A percentile compares a stretch with the other conserved stretches of the same genome.
phyloP scores from a whole-genome alignment of 805 yeast species.

The Kluyveromyces lactis region DNA sequence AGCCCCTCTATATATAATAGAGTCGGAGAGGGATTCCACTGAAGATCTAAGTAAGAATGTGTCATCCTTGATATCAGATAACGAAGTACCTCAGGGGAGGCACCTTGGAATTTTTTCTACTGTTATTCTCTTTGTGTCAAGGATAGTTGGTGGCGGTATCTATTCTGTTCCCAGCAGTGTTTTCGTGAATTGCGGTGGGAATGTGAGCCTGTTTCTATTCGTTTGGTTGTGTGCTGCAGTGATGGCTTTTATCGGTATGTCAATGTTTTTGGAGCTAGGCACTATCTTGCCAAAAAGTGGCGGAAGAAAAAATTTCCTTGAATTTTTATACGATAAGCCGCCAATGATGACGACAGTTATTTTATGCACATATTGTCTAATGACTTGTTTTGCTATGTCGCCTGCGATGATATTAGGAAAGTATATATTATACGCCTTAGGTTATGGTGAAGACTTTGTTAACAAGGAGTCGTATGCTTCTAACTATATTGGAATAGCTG shows the following conservation, averaged over 20 bases:
- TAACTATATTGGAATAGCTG: constrained; percentile 34
- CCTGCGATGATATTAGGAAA: constrained; percentile 57
- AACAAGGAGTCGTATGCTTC: constrained; percentile 32
- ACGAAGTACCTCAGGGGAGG: constrained; percentile 56
- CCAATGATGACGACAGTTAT: constrained; percentile 44
- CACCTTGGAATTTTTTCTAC: constrained; percentile 66
- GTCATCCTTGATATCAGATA: too few relatives aligned
- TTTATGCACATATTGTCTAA: constrained; percentile 39
- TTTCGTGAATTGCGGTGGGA: constrained; percentile 60
- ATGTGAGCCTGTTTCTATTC: constrained; percentile 47
- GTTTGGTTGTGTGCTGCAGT: constrained; percentile 59
- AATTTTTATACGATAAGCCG: constrained; percentile 57
- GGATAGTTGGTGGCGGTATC: constrained; percentile 74
- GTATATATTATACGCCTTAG: constrained; percentile 40
- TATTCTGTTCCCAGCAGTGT: constrained; percentile 65
- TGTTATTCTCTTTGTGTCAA: constrained; percentile 51
- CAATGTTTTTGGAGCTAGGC: constrained; percentile 61
- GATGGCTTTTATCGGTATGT: constrained; percentile 59
- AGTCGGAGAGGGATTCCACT: too few relatives aligned
- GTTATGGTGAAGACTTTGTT: constrained; percentile 31
- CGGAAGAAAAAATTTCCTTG: constrained; percentile 66
- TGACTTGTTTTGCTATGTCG: constrained; percentile 48
- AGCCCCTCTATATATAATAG: too few relatives aligned
- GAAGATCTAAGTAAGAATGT: too few relatives aligned
- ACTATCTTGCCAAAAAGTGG: constrained; percentile 66